Conservation (phyloP, 108 stramenopile genomes). For the Aurantiochytrium sp. region DNA sequence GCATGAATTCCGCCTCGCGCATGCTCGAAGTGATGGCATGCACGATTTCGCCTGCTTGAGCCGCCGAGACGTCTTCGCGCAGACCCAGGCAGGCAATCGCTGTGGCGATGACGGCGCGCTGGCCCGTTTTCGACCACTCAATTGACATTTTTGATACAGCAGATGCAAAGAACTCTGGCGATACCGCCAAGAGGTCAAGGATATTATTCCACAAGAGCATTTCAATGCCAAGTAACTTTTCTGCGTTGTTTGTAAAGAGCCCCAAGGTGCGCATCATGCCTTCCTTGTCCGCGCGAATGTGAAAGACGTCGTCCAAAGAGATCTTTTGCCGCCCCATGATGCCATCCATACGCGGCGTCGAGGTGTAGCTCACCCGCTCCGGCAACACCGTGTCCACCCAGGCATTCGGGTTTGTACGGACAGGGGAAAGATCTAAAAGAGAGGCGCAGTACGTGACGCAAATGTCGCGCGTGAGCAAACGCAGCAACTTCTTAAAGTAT, state of each 20-base stretch:
- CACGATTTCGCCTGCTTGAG: background rate
- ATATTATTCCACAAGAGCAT: background rate
- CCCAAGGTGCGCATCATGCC: background rate
- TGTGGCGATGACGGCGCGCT: background rate
- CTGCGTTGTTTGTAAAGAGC: background rate
- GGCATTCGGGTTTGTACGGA: background rate
- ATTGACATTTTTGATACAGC: background rate
- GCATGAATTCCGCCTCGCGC: background rate
- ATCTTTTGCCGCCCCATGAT: background rate
- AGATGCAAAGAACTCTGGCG: background rate
- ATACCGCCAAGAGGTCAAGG: background rate
- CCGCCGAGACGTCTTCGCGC: background rate
- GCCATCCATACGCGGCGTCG: background rate
- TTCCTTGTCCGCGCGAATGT: constrained; percentile 5
- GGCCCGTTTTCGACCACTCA: background rate
- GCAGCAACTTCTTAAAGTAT: background rate
- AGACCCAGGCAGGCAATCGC: background rate
- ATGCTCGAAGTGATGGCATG: background rate
- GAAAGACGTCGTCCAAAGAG: background rate
- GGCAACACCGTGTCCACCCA: background rate
- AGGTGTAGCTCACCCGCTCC: background rate
- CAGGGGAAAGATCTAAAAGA: background rate
- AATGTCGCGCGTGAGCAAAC: background rate
- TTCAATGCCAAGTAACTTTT: background rate
- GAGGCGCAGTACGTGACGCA: background rate